phyloP scores from a whole-genome alignment of 306 rosid species.

The Luffa aegyptiaca region DNA sequence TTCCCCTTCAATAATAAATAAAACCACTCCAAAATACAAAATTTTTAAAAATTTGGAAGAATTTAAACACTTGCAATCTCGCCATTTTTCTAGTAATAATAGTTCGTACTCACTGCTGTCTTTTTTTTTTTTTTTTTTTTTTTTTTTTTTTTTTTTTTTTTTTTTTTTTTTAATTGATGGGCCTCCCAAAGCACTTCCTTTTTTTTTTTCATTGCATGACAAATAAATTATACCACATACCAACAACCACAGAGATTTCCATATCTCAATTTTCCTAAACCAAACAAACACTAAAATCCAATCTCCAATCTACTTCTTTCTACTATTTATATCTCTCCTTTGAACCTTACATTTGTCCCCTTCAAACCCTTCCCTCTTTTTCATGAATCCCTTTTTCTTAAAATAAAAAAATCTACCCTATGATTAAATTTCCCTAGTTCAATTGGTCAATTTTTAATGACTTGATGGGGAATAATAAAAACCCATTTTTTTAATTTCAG shows the following conservation, averaged over 20 bases:
- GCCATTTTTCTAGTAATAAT: not conserved
- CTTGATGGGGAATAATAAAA: not conserved
- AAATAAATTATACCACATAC: not conserved
- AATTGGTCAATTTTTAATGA: not conserved
- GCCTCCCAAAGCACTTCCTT: not conserved
- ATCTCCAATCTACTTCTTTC: not conserved
- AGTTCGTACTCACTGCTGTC: not conserved
- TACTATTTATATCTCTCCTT: not conserved
- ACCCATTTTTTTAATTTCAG: not conserved
- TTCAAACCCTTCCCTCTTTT: not conserved
- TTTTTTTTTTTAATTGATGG: not conserved
- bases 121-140: not conserved
- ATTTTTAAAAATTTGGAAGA: not conserved
- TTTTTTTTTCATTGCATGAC: not conserved
- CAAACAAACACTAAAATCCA: conserved; percentile 8
- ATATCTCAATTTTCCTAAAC: not conserved
- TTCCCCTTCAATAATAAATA: not conserved
- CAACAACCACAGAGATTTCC: not conserved
- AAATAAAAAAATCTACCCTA: not conserved
- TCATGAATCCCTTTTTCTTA: not conserved
- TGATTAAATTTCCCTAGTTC: not conserved
- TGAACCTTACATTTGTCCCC: not conserved
- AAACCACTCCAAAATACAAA: not conserved
- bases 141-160: not conserved
- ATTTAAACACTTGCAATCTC: not conserved